Percentiles rank a stretch among this genome's conserved stretches.
These are phyloP conservation scores for Chaetomium sp. DNA, from an alignment of 2,329 filamentous ascomycete species.

Conservation along the genomic window DNA sequence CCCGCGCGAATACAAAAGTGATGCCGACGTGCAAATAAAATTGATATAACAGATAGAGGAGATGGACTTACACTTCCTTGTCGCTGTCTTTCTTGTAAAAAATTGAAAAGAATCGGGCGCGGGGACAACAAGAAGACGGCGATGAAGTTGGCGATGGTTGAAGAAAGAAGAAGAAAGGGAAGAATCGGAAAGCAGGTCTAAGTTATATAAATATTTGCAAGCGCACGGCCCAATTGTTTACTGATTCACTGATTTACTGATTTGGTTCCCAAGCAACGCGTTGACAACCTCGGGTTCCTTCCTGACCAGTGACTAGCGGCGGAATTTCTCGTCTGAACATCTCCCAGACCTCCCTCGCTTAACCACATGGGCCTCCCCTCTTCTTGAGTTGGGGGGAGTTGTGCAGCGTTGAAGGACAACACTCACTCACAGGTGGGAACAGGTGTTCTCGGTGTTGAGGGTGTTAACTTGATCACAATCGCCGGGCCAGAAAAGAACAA, in stretches of 20 bases:
- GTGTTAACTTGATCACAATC: neutral
- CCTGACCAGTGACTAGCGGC: neutral
- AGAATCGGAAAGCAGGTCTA: neutral
- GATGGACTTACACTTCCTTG: constrained; percentile 16
- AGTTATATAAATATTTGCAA: neutral
- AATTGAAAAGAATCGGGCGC: neutral
- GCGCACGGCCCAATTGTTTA: neutral
- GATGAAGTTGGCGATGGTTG: constrained; percentile 8
- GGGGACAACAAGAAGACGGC: neutral
- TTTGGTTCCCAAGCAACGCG: neutral
- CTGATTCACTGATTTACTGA: too few species aligned
- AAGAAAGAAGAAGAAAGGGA: neutral
- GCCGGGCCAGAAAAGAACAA: neutral
- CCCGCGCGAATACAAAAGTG: neutral
- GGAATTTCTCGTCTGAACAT: neutral
- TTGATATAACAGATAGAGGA: neutral
- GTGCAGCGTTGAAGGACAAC: neutral
- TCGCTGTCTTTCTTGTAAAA: constrained; percentile 2
- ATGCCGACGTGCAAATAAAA: neutral
- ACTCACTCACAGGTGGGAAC: neutral
- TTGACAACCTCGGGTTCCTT: neutral
- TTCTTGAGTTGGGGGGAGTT: too few species aligned
- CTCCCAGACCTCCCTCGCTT: neutral
- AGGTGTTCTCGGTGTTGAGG: neutral
- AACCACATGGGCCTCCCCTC: neutral